Evolutionary conservation across 169 alveolate species (phyloP).

Genomic region (Plasmodium knowlesi): DNA sequence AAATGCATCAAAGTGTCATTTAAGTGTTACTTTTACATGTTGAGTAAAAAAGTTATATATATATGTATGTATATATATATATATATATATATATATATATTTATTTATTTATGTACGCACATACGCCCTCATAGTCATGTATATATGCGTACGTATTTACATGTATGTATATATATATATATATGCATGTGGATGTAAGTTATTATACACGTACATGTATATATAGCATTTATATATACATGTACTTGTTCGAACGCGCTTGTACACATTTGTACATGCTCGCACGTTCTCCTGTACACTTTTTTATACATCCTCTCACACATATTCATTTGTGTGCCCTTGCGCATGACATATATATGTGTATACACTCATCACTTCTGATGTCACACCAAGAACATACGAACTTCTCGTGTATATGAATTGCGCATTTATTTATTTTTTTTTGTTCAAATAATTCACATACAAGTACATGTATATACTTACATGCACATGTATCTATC

Average conservation of each 20-base stretch:
- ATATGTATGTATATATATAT: background rate
- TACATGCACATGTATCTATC: background rate
- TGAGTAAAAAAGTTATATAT: background rate
- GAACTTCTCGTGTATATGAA: background rate
- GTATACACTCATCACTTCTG: background rate
- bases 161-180: background rate
- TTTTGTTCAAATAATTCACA: background rate
- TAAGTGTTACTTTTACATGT: constrained; percentile 24
- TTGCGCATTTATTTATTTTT: background rate
- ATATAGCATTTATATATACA: background rate
- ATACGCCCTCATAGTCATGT: background rate
- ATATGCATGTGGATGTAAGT: background rate
- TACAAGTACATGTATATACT: background rate
- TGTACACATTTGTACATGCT: background rate
- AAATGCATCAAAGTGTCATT: background rate
- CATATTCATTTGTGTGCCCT: background rate
- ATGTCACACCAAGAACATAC: background rate
- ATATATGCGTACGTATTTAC: background rate
- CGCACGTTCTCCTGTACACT: background rate
- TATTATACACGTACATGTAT: background rate
- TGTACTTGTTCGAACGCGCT: background rate
- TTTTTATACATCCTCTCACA: background rate
- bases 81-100: background rate
- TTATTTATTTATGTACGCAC: background rate
- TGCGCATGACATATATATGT: background rate